These are phyloP conservation scores for Raffaelea arxii DNA, from an alignment of 2,329 filamentous ascomycete genomes.

Conservation along the genomic window DNA sequence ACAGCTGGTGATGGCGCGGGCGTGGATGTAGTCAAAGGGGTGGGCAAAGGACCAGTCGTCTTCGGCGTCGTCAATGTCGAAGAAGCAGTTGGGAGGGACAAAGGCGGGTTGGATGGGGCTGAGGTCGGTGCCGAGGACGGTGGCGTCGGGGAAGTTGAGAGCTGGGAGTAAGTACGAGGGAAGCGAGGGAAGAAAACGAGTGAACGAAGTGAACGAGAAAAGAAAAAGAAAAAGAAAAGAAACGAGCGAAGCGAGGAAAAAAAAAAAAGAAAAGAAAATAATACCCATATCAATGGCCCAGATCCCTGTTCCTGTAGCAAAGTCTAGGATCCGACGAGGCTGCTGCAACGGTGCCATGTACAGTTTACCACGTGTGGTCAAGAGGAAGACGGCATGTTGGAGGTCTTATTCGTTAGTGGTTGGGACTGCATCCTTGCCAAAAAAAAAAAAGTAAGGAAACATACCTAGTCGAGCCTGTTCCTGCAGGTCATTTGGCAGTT, in stretches of 20 bases:
- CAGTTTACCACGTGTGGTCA: slow-evolving; percentile 32
- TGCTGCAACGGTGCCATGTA: slow-evolving; percentile 34
- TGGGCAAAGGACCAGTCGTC: slow-evolving; percentile 38
- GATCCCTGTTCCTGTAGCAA: slow-evolving; percentile 45
- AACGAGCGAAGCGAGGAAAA: background rate
- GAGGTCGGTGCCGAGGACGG: slow-evolving; percentile 36
- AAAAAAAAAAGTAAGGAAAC: background rate
- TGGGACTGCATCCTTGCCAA: background rate
- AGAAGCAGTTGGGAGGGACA: slow-evolving; percentile 43
- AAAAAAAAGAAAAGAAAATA: background rate
- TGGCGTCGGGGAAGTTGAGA: slow-evolving; percentile 18
- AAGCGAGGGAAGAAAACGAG: background rate
- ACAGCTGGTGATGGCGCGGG: slow-evolving; percentile 38
- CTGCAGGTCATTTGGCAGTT: slow-evolving; percentile 13
- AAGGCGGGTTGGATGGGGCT: slow-evolving; percentile 35
- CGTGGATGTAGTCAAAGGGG: slow-evolving; percentile 46
- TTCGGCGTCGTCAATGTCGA: slow-evolving; percentile 45
- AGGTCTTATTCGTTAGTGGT: slow-evolving; percentile 20
- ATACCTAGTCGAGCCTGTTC: slow-evolving; percentile 5
- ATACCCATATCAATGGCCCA: slow-evolving; percentile 59
- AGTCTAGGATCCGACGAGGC: slow-evolving; percentile 22
- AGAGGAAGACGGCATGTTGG: slow-evolving; percentile 23
- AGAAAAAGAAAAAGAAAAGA: no score
- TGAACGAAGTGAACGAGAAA: background rate
- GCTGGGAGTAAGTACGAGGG: background rate